Evolutionary conservation across 164 flowering plant genomes (phyloP).

Genomic region (Taxillus chinensis): DNA sequence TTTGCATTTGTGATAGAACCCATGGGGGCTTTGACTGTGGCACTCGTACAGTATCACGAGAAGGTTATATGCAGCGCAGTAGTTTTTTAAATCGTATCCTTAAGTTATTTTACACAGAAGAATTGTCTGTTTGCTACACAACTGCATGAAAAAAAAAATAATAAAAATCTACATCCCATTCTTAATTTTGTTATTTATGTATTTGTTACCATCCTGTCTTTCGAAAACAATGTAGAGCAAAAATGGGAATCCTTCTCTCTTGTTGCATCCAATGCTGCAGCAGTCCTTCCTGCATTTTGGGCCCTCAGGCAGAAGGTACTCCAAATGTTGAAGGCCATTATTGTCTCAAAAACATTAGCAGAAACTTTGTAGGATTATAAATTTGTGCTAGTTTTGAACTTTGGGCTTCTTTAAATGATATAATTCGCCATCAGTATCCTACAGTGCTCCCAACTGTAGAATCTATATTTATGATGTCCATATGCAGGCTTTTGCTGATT

Average conservation of each 20-base stretch:
- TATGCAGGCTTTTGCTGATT: slow-evolving; percentile 77
- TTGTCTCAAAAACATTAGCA: too few species aligned
- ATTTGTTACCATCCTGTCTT: not conserved
- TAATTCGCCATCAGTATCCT: too few species aligned
- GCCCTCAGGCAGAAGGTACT: slow-evolving; percentile 73
- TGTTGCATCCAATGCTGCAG: slow-evolving; percentile 92
- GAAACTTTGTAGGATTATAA: too few species aligned
- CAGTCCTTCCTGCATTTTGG: slow-evolving; percentile 81
- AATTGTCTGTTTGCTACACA: too few species aligned
- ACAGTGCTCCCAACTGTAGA: too few species aligned
- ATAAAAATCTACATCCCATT: too few species aligned
- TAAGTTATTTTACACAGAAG: not conserved
- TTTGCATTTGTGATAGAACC: slow-evolving; percentile 67
- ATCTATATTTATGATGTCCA: too few species aligned
- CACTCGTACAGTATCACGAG: slow-evolving; percentile 44
- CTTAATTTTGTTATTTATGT: too few species aligned
- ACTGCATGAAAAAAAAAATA: too few species aligned
- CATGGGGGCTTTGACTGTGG: slow-evolving; percentile 98
- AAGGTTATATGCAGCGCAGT: not conserved
- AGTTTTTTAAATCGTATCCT: slow-evolving; percentile 1
- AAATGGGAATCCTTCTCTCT: slow-evolving; percentile 65
- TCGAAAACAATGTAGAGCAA: slow-evolving; percentile 53
- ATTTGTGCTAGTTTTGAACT: too few species aligned
- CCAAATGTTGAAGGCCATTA: too few species aligned
- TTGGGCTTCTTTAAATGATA: too few species aligned